Conservation (phyloP, 2,329 filamentous ascomycete genomes). For the Aspergillus japonicus region DNA sequence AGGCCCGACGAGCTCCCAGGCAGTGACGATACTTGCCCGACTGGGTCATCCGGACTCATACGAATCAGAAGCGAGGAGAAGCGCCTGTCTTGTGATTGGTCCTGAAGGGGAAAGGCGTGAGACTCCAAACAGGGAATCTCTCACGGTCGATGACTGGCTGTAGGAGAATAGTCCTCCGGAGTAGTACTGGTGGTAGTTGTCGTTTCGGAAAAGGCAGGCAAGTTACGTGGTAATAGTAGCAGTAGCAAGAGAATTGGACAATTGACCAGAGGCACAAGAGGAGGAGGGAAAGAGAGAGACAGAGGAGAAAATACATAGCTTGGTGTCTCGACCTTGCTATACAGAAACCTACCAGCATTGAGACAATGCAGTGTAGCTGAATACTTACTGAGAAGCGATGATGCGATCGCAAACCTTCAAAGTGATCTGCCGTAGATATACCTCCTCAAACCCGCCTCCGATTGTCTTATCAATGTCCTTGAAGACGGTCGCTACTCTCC, state of each 20-base stretch:
- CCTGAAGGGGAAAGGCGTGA: conserved; percentile 16
- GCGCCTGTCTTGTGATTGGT: conserved; percentile 22
- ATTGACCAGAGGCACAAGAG: not conserved
- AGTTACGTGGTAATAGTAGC: too few relatives aligned
- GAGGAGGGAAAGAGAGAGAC: not conserved
- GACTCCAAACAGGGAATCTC: conserved; percentile 8
- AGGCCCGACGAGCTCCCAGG: not conserved
- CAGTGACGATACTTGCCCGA: conserved; percentile 14
- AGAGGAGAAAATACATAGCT: not conserved
- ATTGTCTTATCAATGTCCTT: not conserved
- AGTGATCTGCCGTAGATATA: not conserved
- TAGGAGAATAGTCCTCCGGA: not conserved
- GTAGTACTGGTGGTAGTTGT: not conserved
- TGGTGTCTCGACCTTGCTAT: not conserved
- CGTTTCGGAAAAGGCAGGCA: not conserved
- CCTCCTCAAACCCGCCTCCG: not conserved
- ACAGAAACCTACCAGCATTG: not conserved
- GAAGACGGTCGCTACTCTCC: not conserved
- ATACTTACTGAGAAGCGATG: not conserved
- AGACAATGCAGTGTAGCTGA: not conserved
- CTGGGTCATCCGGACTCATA: not conserved
- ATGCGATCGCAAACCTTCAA: not conserved
- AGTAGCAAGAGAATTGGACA: not conserved
- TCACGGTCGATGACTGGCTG: not conserved
- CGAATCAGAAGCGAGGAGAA: conserved; percentile 15